phyloP scores from a whole-genome alignment of 2,329 filamentous ascomycete genomes.

The Pleomassaria siparia region DNA sequence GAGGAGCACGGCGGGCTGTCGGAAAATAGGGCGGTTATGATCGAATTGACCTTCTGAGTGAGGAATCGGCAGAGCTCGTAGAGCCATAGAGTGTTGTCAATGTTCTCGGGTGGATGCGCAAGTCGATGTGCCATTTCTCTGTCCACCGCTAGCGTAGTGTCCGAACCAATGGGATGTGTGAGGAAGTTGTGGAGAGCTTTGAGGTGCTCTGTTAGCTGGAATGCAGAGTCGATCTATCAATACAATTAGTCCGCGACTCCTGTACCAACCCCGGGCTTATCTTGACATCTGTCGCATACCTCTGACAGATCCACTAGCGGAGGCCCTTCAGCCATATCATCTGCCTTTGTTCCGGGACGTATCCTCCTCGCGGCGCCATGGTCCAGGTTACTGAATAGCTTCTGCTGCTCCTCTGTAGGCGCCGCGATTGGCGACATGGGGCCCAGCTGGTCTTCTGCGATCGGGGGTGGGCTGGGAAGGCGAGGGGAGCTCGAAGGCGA shows the following conservation, averaged over 20 bases:
- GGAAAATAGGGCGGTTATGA: conserved; percentile 90
- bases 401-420: conserved; percentile 59
- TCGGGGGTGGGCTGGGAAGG: conserved; percentile 89
- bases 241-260: conserved; percentile 18
- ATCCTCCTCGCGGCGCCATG: conserved; percentile 80
- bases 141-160: conserved; percentile 70
- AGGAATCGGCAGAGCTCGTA: conserved; percentile 98
- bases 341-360: conserved; percentile 86
- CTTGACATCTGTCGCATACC: conserved; percentile 56
- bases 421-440: conserved; percentile 72
- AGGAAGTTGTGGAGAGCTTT: conserved; percentile 86
- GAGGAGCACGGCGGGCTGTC: conserved; percentile 87
- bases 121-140: conserved; percentile 74
- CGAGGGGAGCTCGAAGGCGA: conserved; percentile 77
- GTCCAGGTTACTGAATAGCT: conserved; percentile 59
- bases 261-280: not conserved
- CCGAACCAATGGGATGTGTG: conserved; percentile 60
- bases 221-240: conserved; percentile 85
- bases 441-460: conserved; percentile 90
- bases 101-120: conserved; percentile 75
- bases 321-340: conserved; percentile 89
- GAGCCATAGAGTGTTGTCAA: conserved; percentile 89
- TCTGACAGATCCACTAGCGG: conserved; percentile 83
- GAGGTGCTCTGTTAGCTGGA: conserved; percentile 95
- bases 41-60: conserved; percentile 88